Evolutionary conservation across 306 rosid genomes (phyloP).

Genomic region (Prunus campanulata): DNA sequence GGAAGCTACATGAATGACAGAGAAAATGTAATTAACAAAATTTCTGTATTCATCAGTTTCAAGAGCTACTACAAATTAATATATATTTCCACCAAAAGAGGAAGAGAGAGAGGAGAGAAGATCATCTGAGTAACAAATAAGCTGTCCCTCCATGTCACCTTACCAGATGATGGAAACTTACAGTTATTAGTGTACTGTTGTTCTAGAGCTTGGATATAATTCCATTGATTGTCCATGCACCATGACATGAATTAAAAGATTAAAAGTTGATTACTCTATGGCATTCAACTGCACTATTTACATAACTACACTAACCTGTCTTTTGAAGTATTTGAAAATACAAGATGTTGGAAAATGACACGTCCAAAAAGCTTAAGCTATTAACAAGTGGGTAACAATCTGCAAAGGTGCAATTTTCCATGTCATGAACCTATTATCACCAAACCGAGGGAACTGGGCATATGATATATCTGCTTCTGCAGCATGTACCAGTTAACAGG

Average conservation of each 20-base stretch:
- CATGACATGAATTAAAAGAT: neutral
- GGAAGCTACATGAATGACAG: slow-evolving; percentile 72
- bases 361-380: neutral
- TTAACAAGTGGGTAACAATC: neutral
- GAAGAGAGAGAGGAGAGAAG: neutral
- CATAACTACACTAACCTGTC: neutral
- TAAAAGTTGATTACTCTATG: neutral
- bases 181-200: neutral
- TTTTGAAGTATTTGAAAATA: neutral
- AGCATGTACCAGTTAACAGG: neutral
- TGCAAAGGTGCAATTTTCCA: neutral
- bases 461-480: neutral
- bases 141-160: neutral
- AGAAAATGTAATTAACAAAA: neutral
- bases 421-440: neutral
- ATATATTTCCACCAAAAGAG: neutral
- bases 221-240: neutral
- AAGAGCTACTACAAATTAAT: neutral
- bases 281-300: neutral
- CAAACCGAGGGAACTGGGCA: neutral
- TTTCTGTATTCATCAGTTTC: neutral
- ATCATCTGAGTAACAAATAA: neutral
- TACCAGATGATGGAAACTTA: neutral
- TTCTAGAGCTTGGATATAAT: neutral
- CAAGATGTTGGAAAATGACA: neutral